Base-by-base conservation (phyloP, 768 basidiomycete species). In the Leucocoprinus leucothites region DNA sequence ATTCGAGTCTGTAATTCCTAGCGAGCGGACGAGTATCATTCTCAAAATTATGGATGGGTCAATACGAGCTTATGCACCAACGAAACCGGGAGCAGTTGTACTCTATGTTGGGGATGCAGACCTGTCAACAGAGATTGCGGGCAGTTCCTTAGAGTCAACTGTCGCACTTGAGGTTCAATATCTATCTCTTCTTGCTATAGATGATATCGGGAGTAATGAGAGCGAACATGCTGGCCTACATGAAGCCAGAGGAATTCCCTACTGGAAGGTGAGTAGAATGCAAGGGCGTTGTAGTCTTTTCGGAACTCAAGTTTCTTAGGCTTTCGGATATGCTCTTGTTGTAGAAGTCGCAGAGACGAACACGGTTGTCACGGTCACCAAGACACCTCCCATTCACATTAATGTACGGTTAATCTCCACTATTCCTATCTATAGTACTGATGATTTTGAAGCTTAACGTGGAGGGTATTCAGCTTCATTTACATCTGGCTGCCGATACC, bases 1-100 rank as follows among this genome's bases (percentile, higher is more conserved):
- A 0, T 99, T 99, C 64, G 95, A 95, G 67, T 81, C 92, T 21
- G 94, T 97, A 11, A 83, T 94, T 14, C 97, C 97, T 1, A 93
- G 80, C 53, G 97, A 98, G 66, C 72, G 87, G 41, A 98, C 94
- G 5, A 74, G 76, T 9, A 69, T 98, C 22, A 73, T 77, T n/a
- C 57, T 95, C 31, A 81, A 78, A 58, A 63, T 94, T 19, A 56
- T 72, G 16, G 87, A 94, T 61, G 80, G 84, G 9, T 89, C 91
- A 0, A 61, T 91, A 9, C 83, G 85, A 48, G 57, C 81, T 1
- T 72, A 82, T 19, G 80, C 87, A 1, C 80, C 81, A 1, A 78
- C 65, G 0, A 72, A 86, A 61, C 74, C 79, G 1, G 91, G 93
- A 16, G 81, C 84, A 2, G 58, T 89, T n/a, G 79, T 91, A 4